These are phyloP conservation scores for Pyronema omphalodes DNA, from an alignment of 495 filamentous ascomycete genomes.

Conservation along the genomic window DNA sequence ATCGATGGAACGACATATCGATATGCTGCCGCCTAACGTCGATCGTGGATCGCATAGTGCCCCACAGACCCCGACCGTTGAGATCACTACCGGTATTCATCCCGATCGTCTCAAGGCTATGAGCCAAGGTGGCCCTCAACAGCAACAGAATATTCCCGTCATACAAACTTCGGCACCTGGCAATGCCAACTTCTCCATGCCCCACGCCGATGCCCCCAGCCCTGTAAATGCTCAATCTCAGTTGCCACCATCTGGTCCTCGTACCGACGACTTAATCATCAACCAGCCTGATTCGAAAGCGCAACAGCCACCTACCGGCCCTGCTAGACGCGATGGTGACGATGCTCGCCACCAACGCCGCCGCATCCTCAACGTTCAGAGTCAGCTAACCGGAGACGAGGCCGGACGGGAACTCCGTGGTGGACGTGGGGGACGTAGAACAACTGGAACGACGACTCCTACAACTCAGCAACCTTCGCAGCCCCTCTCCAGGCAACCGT, in stretches of 20 bases:
- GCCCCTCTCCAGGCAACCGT: not conserved
- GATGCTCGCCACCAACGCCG: slow-evolving; percentile 18
- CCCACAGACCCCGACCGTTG: slow-evolving; percentile 16
- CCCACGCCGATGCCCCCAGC: not conserved
- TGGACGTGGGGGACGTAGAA: slow-evolving; percentile 11
- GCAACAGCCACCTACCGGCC: slow-evolving; percentile 14
- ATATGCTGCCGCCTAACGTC: slow-evolving; percentile 14
- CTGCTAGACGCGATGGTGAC: slow-evolving; percentile 15
- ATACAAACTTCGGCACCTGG: slow-evolving; percentile 24
- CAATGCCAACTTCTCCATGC: slow-evolving; percentile 3
- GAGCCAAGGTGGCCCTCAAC: slow-evolving; percentile 14
- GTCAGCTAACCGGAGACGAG: slow-evolving; percentile 13
- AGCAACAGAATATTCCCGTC: slow-evolving; percentile 15
- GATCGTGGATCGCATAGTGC: slow-evolving; percentile 16
- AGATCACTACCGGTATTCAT: slow-evolving; percentile 29
- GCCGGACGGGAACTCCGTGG: slow-evolving; percentile 13
- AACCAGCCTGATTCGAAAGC: not conserved
- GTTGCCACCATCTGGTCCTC: slow-evolving; percentile 10
- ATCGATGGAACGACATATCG: slow-evolving; percentile 15
- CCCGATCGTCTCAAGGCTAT: slow-evolving; percentile 31
- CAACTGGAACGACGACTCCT: slow-evolving; percentile 4
- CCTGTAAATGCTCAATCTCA: not conserved
- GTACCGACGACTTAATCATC: not conserved
- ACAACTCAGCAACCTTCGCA: not conserved
- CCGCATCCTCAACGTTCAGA: slow-evolving; percentile 21